Base-by-base conservation (phyloP, 306 rosid genomes). In the Ochetophila trinervis region DNA sequence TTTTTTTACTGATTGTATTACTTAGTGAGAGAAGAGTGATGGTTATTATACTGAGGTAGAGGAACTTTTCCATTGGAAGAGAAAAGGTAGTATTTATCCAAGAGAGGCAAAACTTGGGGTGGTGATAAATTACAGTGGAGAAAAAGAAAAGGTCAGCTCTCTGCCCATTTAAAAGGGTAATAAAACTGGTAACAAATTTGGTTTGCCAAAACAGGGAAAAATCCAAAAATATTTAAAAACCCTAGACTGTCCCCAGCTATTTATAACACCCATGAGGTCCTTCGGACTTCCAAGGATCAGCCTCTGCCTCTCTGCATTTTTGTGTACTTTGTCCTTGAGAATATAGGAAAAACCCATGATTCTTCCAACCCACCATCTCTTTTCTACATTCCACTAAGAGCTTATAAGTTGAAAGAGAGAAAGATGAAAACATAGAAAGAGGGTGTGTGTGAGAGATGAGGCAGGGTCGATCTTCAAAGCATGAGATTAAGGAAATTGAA, bases 171-270 rank as follows among this genome's bases (percentile, higher is more conserved):
- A 78, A 78, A 64, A 51, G 57, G 53, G 79, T 63, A 72, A 65
- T 59, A 78, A 85, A 74, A 65, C n/a, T 40, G 32, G 88, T 78
- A 82, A 82, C 73, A 77, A 70, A 66, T 67, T 67, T 62, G 62
- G 84, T 83, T 83, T 85, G 68, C 84, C 82, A 77, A 78, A 83
- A 63, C 66, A 60, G 72, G 75, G 67, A 80, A 86, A 86, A 76
- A 24, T 76, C 85, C 88, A 89, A 85, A 75, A 67, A 57, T 59
- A 60, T 55, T 80, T 61, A 65, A 72, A 82, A 77, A 58, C 82
- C 86, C 95, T 73, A 89, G 82, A 78, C 84, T 77, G 85, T 77
- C 84, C 90, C 79, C 84, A 65, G 78, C 90, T 82, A 85, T 89
- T 91, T 87, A 85, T 85, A 82, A 77, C 71, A 56, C 66, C 71